Evolutionary conservation across 2,329 filamentous ascomycete genomes (phyloP).

Genomic region (Colletotrichum zoysiae): DNA sequence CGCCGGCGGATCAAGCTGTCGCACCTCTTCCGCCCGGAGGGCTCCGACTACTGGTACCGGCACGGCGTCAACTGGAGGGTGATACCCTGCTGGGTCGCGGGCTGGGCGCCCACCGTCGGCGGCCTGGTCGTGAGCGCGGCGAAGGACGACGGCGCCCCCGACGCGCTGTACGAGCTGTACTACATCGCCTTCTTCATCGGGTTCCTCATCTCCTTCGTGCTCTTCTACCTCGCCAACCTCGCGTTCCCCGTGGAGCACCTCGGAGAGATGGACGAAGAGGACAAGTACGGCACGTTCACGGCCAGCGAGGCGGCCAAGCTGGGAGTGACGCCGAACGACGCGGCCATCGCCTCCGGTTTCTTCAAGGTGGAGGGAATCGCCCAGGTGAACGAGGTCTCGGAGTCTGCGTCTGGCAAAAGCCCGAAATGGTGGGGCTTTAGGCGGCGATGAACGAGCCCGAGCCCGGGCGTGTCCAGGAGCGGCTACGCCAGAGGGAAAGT

Average conservation of each 20-base stretch:
- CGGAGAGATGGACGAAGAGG: constrained; percentile 58
- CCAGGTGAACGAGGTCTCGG: background rate
- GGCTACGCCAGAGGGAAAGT: background rate
- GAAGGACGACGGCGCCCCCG: constrained; percentile 46
- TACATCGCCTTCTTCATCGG: constrained; percentile 62
- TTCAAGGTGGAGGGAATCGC: background rate
- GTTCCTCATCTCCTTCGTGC: constrained; percentile 42
- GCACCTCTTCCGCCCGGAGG: constrained; percentile 50
- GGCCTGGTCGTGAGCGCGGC: constrained; percentile 17
- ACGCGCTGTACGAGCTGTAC: constrained; percentile 57
- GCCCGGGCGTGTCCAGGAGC: background rate
- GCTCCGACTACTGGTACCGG: constrained; percentile 57
- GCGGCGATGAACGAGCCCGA: background rate
- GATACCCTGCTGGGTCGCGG: constrained; percentile 52
- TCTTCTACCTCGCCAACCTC: constrained; percentile 47
- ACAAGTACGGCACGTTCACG: constrained; percentile 61
- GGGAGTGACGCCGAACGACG: constrained; percentile 49
- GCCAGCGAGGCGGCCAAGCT: constrained; percentile 55
- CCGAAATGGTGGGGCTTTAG: background rate
- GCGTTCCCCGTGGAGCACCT: constrained; percentile 55
- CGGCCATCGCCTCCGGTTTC: background rate
- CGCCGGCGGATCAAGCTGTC: constrained; percentile 51
- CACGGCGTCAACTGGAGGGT: constrained; percentile 47
- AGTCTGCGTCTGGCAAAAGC: background rate
- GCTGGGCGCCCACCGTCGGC: constrained; percentile 57